A percentile compares a stretch with the other conserved stretches of the same genome.
These are phyloP conservation scores for Apiospora hydei DNA, from an alignment of 2,329 filamentous ascomycete species.

Conservation along the genomic window DNA sequence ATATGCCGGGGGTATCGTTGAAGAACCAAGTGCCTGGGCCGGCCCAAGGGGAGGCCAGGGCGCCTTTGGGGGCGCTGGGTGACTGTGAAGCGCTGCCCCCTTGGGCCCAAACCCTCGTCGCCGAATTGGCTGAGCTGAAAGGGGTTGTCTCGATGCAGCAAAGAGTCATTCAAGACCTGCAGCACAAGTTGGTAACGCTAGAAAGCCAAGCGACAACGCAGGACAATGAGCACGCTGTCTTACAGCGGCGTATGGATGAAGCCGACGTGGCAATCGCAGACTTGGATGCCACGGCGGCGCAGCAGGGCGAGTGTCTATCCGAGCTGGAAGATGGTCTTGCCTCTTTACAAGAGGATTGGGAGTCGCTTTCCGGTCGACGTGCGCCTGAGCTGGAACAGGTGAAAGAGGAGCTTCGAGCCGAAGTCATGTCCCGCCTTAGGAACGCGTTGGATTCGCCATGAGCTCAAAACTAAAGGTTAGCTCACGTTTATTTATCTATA, in stretches of 20 bases:
- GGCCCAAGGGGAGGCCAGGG: background rate
- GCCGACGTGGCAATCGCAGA: slow-evolving; percentile 22
- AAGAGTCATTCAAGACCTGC: slow-evolving; percentile 22
- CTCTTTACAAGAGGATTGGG: slow-evolving; percentile 22
- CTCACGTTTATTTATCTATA: too few relatives aligned
- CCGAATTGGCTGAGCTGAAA: slow-evolving; percentile 22
- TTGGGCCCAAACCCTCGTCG: slow-evolving; percentile 20
- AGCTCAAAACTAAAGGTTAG: background rate
- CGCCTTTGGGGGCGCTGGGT: background rate
- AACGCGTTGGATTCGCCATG: slow-evolving; percentile 23
- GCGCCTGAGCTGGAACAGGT: slow-evolving; percentile 23
- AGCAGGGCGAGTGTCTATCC: slow-evolving; percentile 23
- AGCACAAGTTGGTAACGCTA: slow-evolving; percentile 15
- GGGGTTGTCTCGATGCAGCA: slow-evolving; percentile 21
- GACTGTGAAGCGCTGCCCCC: background rate
- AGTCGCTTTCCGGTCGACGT: slow-evolving; percentile 11
- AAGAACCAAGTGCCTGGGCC: background rate
- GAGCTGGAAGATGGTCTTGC: slow-evolving; percentile 22
- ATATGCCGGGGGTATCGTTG: background rate
- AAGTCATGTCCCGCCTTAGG: slow-evolving; percentile 25
- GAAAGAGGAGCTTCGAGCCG: slow-evolving; percentile 24
- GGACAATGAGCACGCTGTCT: slow-evolving; percentile 18
- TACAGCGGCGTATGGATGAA: slow-evolving; percentile 23
- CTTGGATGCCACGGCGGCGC: slow-evolving; percentile 23
- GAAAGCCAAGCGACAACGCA: slow-evolving; percentile 13